Evolutionary conservation across 106 monocot genomes (phyloP).

Genomic region (Cymbidium sinense): DNA sequence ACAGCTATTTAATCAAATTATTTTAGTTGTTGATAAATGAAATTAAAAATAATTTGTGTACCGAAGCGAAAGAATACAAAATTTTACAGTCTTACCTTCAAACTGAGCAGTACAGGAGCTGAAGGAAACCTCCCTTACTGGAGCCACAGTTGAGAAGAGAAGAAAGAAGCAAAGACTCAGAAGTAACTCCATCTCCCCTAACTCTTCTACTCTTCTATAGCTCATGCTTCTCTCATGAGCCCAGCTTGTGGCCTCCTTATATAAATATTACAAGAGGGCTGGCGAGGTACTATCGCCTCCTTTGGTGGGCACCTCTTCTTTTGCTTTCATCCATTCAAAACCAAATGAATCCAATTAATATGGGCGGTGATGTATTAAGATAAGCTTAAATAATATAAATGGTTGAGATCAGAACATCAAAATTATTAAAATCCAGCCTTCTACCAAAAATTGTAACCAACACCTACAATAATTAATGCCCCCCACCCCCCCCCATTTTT

Average conservation of each 20-base stretch:
- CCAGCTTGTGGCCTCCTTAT: conserved; percentile 1
- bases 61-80: too few relatives aligned
- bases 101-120: conserved; percentile 20
- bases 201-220: too few relatives aligned
- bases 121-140: conserved; percentile 8
- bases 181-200: not conserved
- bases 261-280: not conserved
- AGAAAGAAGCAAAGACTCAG: conserved; percentile 13
- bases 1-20: too few relatives aligned
- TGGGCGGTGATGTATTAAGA: not conserved
- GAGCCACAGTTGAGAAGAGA: conserved; percentile 24
- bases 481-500: too few relatives aligned
- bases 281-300: not conserved
- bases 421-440: too few relatives aligned
- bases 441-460: too few relatives aligned
- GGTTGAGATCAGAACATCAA: too few relatives aligned
- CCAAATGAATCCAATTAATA: not conserved
- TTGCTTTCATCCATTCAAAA: not conserved
- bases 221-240: not conserved
- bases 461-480: too few relatives aligned
- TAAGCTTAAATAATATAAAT: not conserved
- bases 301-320: not conserved
- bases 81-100: conserved; percentile 13
- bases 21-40: too few relatives aligned
- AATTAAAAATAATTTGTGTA: too few relatives aligned